These are phyloP conservation scores for Pythium sukuiense DNA, from an alignment of 352 stramenopile genomes.

Conservation along the genomic window DNA sequence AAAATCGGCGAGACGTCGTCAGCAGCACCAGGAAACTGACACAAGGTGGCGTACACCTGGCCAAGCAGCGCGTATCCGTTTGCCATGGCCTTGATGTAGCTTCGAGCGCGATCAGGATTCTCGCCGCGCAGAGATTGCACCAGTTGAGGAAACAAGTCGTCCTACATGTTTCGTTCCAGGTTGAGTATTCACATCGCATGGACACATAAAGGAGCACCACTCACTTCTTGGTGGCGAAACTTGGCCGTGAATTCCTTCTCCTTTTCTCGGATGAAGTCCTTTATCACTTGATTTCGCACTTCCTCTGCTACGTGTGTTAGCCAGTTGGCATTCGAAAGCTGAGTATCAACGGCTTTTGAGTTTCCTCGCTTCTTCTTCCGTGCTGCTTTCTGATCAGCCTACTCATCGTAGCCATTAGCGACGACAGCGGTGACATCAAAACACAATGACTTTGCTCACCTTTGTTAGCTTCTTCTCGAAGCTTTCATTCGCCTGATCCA, in stretches of 20 bases:
- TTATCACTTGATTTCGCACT: constrained; percentile 39
- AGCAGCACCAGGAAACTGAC: constrained; percentile 40
- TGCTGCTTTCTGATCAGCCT: constrained; percentile 24
- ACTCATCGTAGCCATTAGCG: background rate
- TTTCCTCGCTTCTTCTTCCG: constrained; percentile 23
- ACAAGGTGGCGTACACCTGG: constrained; percentile 36
- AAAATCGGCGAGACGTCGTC: constrained; percentile 32
- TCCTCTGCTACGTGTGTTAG: constrained; percentile 45
- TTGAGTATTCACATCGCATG: too few relatives aligned
- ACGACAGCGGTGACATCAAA: too few relatives aligned
- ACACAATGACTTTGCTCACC: constrained; percentile 20
- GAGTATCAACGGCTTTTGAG: background rate
- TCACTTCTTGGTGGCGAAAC: constrained; percentile 59
- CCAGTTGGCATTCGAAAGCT: constrained; percentile 34
- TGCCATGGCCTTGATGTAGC: constrained; percentile 54
- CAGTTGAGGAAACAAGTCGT: constrained; percentile 63
- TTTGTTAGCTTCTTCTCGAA: constrained; percentile 37
- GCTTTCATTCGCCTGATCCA: constrained; percentile 49
- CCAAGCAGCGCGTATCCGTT: constrained; percentile 43
- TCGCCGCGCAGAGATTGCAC: constrained; percentile 59
- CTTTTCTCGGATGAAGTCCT: constrained; percentile 39
- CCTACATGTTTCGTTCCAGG: constrained; percentile 6
- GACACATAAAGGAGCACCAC: background rate
- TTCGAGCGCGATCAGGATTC: constrained; percentile 53
- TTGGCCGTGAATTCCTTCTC: constrained; percentile 35